Evolutionary conservation across 1,139 yeast species (phyloP).

Genomic region (Meyerozyma athensensis): DNA sequence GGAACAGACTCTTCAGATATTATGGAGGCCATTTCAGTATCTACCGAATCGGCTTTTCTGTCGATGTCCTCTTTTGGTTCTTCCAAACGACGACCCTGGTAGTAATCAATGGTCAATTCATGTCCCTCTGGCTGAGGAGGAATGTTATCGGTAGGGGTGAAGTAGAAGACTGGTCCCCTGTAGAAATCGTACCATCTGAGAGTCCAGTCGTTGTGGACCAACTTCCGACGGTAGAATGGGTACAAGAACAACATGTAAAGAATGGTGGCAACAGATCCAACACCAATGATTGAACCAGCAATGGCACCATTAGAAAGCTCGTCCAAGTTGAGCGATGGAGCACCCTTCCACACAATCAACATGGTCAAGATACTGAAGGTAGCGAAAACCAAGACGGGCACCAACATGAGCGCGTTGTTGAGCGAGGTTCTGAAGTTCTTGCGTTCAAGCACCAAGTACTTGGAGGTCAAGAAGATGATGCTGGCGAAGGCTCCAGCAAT

Average conservation of each 20-base stretch:
- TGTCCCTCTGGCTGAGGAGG: constrained; percentile 66
- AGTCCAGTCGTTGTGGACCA: constrained; percentile 65
- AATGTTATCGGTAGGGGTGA: constrained; percentile 51
- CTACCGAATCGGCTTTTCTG: constrained; percentile 7
- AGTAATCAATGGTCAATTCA: constrained; percentile 55
- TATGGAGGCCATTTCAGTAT: constrained; percentile 11
- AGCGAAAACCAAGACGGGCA: constrained; percentile 57
- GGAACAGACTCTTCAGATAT: constrained; percentile 15
- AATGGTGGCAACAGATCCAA: constrained; percentile 51
- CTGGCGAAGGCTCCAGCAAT: constrained; percentile 65
- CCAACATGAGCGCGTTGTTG: constrained; percentile 51
- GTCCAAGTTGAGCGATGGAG: constrained; percentile 57
- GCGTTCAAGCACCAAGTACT: constrained; percentile 57
- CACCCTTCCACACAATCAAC: constrained; percentile 68
- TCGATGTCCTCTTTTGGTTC: constrained; percentile 13
- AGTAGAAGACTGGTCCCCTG: constrained; percentile 55
- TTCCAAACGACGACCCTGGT: constrained; percentile 52
- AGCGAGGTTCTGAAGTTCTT: constrained; percentile 40
- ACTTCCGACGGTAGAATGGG: constrained; percentile 62
- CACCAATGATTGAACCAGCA: constrained; percentile 56
- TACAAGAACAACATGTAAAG: constrained; percentile 51
- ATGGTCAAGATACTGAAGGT: constrained; percentile 61
- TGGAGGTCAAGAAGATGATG: constrained; percentile 53
- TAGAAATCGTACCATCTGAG: constrained; percentile 53
- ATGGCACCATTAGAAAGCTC: constrained; percentile 48